These are phyloP conservation scores for Pezicula carpinea DNA, from an alignment of 2,329 filamentous ascomycete species.

Conservation along the genomic window DNA sequence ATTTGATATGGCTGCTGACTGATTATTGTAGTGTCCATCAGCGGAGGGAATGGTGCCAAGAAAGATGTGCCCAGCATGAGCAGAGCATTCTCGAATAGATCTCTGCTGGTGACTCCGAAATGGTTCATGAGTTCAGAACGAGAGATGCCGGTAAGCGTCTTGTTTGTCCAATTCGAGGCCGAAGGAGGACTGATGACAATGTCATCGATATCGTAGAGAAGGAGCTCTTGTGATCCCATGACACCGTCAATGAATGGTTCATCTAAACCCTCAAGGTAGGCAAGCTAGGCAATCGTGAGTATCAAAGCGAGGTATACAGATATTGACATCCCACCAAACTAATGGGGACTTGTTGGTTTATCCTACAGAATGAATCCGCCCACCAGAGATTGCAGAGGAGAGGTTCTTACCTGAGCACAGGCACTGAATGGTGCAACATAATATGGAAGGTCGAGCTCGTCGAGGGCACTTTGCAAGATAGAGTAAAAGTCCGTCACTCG, in stretches of 20 bases:
- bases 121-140: conserved; percentile 68
- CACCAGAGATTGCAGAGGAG: not conserved
- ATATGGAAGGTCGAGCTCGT: conserved; percentile 65
- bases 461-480: conserved; percentile 70
- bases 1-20: conserved; percentile 52
- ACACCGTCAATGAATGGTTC: conserved; percentile 68
- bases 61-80: conserved; percentile 81
- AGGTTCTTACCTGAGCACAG: conserved; percentile 66
- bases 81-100: conserved; percentile 77
- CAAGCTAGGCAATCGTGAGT: conserved; percentile 50
- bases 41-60: conserved; percentile 71
- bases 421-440: conserved; percentile 84
- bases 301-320: not conserved
- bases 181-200: conserved; percentile 64
- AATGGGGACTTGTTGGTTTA: too few species aligned
- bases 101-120: conserved; percentile 55
- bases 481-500: conserved; percentile 69
- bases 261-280: conserved; percentile 68
- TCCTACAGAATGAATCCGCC: too few species aligned
- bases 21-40: conserved; percentile 56
- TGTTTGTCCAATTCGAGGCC: conserved; percentile 60
- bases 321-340: too few species aligned
- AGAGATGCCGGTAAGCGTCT: conserved; percentile 56
- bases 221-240: conserved; percentile 78
- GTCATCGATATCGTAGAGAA: conserved; percentile 80